Evolutionary conservation across 257 asterid species (phyloP), one percentile per base, ranked within the genome.

Genomic region (Solanum dulcamara): DNA sequence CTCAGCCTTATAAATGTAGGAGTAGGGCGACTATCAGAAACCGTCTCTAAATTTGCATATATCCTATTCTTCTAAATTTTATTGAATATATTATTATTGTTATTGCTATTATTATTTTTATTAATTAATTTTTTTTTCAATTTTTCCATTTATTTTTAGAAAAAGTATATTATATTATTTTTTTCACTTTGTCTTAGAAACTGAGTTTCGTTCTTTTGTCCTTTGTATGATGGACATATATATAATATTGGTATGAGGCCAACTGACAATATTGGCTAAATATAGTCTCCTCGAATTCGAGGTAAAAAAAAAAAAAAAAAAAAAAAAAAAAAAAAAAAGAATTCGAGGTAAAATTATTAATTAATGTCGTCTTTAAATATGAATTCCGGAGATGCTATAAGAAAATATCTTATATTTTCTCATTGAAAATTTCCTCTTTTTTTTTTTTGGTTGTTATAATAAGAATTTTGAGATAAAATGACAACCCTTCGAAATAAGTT

Each of bases 211-310:
- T 48, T 79, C 2, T 26, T 44, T 10, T 75, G 40, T 44, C 38
- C 2, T 75, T 44, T 75, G n/a, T 75, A 44, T 44, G 81, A 42
- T 74, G 55, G 35, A 26, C 40, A 24, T 44, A 74, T 72, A 22
- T 68, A 28, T 6, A 35, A 11, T 24, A 15, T 74, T 28, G 15
- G 57, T 74, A 42, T 42, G 37, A 74, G 13, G 38, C 59, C 33
- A 40, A 32, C 75, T 67, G 81, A 72, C 81, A n/a, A 72, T n/a
- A 60, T 60, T 60, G 35, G 81, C 55, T n/a, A 72, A 40, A 72
- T 72, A 72, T 24, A 40, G 81, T n/a, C 81, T 74, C 81, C 22
- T 40, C 81, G 7, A 74, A 74, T 24, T 26, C 53, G 53, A 74
- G 37, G 57, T 74, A 74, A 42, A 40, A 6, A n/a, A n/a, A n/a